phyloP scores from a whole-genome alignment of 108 stramenopile species.

The Fragilariopsis cylindrus region DNA sequence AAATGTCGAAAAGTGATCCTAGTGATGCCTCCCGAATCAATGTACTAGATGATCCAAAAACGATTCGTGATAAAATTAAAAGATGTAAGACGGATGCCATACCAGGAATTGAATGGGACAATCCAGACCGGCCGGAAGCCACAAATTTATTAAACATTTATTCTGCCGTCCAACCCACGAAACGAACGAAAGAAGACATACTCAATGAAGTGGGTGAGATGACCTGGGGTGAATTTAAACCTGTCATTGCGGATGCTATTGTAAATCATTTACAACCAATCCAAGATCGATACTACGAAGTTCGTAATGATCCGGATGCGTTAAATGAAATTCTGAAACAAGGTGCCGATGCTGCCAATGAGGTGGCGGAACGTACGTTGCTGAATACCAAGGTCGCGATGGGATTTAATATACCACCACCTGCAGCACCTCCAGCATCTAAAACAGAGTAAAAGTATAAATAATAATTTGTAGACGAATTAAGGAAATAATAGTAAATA shows the following conservation, averaged over 20 bases:
- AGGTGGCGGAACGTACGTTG: constrained; percentile 85
- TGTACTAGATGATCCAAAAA: constrained; percentile 91
- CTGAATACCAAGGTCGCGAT: constrained; percentile 90
- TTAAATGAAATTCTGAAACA: constrained; percentile 83
- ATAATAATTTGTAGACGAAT: no score
- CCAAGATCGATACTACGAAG: constrained; percentile 86
- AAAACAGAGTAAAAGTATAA: background rate
- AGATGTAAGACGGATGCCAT: constrained; percentile 94
- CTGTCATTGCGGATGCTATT: constrained; percentile 91
- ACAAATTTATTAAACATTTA: constrained; percentile 97
- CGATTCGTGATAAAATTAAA: constrained; percentile 93
- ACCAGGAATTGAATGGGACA: constrained; percentile 93
- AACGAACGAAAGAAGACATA: constrained; percentile 75
- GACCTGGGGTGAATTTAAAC: constrained; percentile 97
- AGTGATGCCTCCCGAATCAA: constrained; percentile 93
- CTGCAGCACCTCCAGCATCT: background rate
- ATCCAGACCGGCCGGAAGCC: constrained; percentile 96
- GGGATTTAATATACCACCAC: constrained; percentile 69
- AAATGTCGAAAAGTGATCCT: constrained; percentile 98
- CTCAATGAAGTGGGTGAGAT: constrained; percentile 81
- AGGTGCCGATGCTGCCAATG: constrained; percentile 94
- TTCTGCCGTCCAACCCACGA: constrained; percentile 79
- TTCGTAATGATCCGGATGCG: constrained; percentile 85
- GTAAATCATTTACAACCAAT: constrained; percentile 94
- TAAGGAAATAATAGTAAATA: no score